Base-by-base conservation (phyloP, 108 stramenopile genomes). In the Cyclotella choctawhatcheeana region DNA sequence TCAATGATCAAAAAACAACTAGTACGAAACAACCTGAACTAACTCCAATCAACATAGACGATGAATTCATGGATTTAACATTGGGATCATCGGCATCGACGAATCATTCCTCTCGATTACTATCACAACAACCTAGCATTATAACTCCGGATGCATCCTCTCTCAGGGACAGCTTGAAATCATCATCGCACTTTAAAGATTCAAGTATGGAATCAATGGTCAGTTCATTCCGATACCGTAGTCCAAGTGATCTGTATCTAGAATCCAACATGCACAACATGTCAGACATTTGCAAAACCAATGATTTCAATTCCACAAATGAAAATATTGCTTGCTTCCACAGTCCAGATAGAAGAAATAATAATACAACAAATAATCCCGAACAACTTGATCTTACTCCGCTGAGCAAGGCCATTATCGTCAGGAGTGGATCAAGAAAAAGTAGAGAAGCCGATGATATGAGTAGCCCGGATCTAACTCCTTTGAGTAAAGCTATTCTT, bases 21-120 rank as follows among this genome's bases (percentile, higher is more conserved):
- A 32, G 16, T 13, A 2, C 63, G 18, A 27, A n/a, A 4, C 45
- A 31, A 3, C 44, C 29, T 27, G n/a, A 31, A 45, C 25, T 64
- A 17, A 1, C 44, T 17, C 45, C 63, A 13, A 56, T 56, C 27
- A 45, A 30, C 16, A 27, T 47, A 6, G 43, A 31, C 17, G 63
- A 64, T 45, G 63, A 44, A 27, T 30, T 64, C 26, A 45, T 64
- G 63, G 26, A 64, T 26, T 29, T 64, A 1, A 64, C 63, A n/a
- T 30, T 64, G 24, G n/a, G n/a, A n/a, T n/a, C n/a, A n/a, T n/a
- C n/a, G n/a, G n/a, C n/a, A n/a, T n/a, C n/a, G n/a, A n/a, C n/a
- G n/a, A n/a, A n/a, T n/a, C n/a, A n/a, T n/a, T n/a, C n/a, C n/a
- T n/a, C n/a, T n/a, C n/a, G n/a, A n/a, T n/a, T n/a, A n/a, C n/a